phyloP scores from a whole-genome alignment of 106 monocot genomes.

The Dendrobium catenatum region DNA sequence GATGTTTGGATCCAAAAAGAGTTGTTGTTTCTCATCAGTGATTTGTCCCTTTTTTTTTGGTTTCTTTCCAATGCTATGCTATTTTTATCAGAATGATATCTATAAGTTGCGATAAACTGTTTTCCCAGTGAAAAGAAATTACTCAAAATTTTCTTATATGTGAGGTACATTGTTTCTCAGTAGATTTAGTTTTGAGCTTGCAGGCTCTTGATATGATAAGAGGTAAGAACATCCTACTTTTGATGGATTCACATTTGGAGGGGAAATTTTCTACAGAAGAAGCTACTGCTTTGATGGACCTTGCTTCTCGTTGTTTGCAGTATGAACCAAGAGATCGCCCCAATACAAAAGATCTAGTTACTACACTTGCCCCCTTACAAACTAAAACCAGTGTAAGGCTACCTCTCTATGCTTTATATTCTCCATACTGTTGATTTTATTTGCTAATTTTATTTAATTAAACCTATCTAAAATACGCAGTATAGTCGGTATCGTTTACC shows the following conservation, averaged over 20 bases:
- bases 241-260: slow-evolving; percentile 98
- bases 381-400: slow-evolving; percentile 67
- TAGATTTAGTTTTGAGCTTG: neutral
- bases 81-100: neutral
- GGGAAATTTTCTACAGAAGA: slow-evolving; percentile 87
- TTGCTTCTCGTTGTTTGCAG: slow-evolving; percentile 87
- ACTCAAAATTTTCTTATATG: neutral
- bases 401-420: neutral
- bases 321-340: slow-evolving; percentile 93
- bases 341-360: slow-evolving; percentile 46
- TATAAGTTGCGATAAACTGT: neutral
- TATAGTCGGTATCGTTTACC: neutral
- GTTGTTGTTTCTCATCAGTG: neutral
- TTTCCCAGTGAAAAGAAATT: neutral
- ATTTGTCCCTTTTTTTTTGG: neutral
- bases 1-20: neutral
- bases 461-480: neutral
- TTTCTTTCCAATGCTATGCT: neutral
- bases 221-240: slow-evolving; percentile 54
- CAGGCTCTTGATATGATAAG: slow-evolving; percentile 98
- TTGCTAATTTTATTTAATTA: neutral
- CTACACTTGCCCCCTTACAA: slow-evolving; percentile 66
- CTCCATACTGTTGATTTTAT: neutral
- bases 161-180: neutral
- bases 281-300: slow-evolving; percentile 72